Conservation (phyloP, 805 yeast genomes). For the Suhomyces sp. region DNA sequence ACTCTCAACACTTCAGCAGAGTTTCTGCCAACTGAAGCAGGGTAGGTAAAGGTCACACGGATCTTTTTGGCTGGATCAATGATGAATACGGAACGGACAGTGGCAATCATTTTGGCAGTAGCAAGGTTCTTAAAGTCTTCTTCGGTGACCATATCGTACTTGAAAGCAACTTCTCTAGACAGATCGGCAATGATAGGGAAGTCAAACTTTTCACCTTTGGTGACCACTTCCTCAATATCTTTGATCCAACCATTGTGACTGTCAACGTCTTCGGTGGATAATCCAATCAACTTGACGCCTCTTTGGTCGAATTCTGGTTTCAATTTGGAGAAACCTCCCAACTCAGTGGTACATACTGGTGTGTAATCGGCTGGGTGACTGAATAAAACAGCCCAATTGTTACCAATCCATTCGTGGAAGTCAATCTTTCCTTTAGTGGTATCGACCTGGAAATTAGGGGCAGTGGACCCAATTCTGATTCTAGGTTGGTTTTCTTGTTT, state of each 20-base stretch:
- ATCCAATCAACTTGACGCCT: conserved; percentile 63
- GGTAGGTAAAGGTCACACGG: conserved; percentile 63
- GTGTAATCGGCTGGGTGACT: conserved; percentile 79
- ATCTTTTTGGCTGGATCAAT: conserved; percentile 66
- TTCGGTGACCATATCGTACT: conserved; percentile 69
- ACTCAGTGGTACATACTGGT: conserved; percentile 76
- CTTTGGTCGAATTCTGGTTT: conserved; percentile 67
- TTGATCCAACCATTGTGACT: conserved; percentile 68
- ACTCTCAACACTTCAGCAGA: conserved; percentile 72
- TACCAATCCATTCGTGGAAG: conserved; percentile 62
- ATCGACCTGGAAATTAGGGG: conserved; percentile 65
- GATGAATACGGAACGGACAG: conserved; percentile 69
- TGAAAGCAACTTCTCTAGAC: conserved; percentile 54
- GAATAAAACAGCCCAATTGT: conserved; percentile 64
- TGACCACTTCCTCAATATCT: conserved; percentile 65
- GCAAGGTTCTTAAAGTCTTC: conserved; percentile 68
- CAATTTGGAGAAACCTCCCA: conserved; percentile 71
- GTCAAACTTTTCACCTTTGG: conserved; percentile 48
- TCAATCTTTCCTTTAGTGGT: conserved; percentile 62
- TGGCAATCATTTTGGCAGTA: conserved; percentile 60
- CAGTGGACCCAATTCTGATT: conserved; percentile 56
- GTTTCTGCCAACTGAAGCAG: conserved; percentile 74
- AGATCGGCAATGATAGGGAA: conserved; percentile 74
- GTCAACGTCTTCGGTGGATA: conserved; percentile 61
- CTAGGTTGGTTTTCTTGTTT: conserved; percentile 41